Evolutionary conservation across 805 yeast genomes (phyloP), one percentile per base, ranked within the genome.

Genomic region (Candida sanyiensis): DNA sequence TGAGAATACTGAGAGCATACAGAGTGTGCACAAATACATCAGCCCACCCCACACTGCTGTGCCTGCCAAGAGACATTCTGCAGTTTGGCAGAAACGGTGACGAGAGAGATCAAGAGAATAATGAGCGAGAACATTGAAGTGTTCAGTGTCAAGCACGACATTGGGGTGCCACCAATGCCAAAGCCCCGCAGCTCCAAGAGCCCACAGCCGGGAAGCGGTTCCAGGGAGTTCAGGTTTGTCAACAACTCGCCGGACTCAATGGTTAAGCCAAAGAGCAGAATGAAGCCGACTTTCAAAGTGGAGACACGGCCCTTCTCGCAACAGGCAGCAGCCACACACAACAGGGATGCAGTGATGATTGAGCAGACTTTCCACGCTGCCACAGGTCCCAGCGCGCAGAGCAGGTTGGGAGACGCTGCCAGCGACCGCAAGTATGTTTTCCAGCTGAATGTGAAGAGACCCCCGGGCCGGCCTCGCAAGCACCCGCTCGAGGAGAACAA

Each of bases 381-480:
- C 5, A 33, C 18, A 22, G 34, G 25, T 11, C 6, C 26, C n/a
- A n/a, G n/a, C n/a, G n/a, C n/a, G n/a, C n/a, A n/a, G n/a, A n/a
- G n/a, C n/a, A n/a, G n/a, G n/a, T n/a, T n/a, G n/a, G n/a, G 34
- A 19, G 26, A 7, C 18, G 32, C 33, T 6, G 16, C 27, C 12
- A 36, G 30, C 8, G 52, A 52, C 22, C 33, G 29, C 19, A 46
- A 45, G 30, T 52, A 49, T 27, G 34, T 45, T 0, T 49, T 52
- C 28, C 56, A 53, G 23, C 24, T 42, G 30, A 44, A 48, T 17
- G 36, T 52, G 13, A 72, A 50, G 66, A 69, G 56, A 59, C 64
- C 54, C 41, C 58, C 75, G 28, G 77, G 77, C 11, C 58, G 77
- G 46, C 77, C 77, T 2, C 58, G 75, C 46, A 72, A 72, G 48